Base-by-base conservation (phyloP, 768 basidiomycete genomes). In the Xerocomellus amylosporus region DNA sequence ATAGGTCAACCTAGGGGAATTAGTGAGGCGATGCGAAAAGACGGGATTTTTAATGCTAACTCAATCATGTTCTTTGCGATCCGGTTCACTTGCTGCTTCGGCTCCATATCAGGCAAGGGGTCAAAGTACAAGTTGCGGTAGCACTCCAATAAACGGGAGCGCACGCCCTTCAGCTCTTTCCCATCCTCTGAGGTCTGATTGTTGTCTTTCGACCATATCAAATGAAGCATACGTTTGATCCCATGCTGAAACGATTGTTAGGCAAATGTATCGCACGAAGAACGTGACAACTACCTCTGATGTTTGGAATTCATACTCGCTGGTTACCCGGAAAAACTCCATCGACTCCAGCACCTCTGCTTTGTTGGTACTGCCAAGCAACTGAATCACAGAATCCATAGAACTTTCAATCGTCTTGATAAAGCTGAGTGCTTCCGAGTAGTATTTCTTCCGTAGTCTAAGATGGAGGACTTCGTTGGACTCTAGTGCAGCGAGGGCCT, bases 31-130 rank as follows among this genome's bases (percentile, higher is more conserved):
- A 38, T 4, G 37, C 12, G 38, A 10, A 30, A 40, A 42, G 28
- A 14, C 4, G 31, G 8, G 33, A 33, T 8, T 4, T 26, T 26
- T 1, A 30, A 34, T 24, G 72, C 85, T 31, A 51, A 97, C 97
- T 97, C 91, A 44, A 99, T 91, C 83, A 99, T 90, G 67, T 98
- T 97, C 76, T 93, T 95, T 7, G 96, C 84, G 40, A 99, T 97
- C 14, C 94, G 78, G 61, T 86, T 95, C 54, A 97, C 82, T 68
- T 97, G 91, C 44, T 86, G 86, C 71, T 94, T 93, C 1, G 90
- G 80, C 12, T 86, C 80, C 60, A 90, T 73, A 67, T 83, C 87
- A 1, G 83, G 77, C 2, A 92, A 62, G 4, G 88, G 81, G 52
- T 98, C 93, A 62, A 98, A 97, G 74, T 96, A 99, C 49, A 99